These are phyloP conservation scores for Protomyces inouyei DNA, from an alignment of 1,139 yeast species.

Conservation along the genomic window DNA sequence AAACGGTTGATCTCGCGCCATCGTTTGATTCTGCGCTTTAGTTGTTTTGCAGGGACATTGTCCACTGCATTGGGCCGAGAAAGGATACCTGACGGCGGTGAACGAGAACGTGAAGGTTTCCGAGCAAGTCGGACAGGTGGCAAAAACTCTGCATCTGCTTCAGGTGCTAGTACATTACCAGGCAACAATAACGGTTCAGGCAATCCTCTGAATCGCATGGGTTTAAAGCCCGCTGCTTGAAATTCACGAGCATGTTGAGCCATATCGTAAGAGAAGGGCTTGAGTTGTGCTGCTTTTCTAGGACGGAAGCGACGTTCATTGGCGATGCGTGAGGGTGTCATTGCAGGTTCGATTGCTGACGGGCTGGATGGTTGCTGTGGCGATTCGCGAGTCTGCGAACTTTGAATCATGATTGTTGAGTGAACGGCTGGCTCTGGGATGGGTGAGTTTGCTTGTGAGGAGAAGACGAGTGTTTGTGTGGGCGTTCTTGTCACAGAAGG, in stretches of 20 bases:
- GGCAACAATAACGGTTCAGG: constrained; percentile 4
- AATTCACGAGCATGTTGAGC: constrained; percentile 22
- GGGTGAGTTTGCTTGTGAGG: not conserved
- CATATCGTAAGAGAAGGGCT: constrained; percentile 16
- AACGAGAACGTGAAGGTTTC: not conserved
- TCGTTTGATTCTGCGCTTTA: not conserved
- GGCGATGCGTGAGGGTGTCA: not conserved
- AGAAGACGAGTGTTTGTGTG: not conserved
- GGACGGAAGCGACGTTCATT: constrained; percentile 10
- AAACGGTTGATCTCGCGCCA: not conserved
- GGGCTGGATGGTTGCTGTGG: not conserved
- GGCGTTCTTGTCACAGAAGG: too few relatives aligned
- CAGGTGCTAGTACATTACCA: not conserved
- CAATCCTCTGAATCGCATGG: constrained; percentile 14
- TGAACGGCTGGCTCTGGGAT: not conserved
- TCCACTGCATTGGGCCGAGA: not conserved
- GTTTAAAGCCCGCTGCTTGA: constrained; percentile 19
- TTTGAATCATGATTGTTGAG: not conserved
- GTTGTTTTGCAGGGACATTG: not conserved
- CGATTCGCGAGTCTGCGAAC: not conserved
- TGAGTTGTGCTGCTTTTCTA: constrained; percentile 15
- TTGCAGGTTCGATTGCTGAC: not conserved
- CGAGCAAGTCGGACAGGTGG: constrained; percentile 1
- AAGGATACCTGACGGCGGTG: not conserved
- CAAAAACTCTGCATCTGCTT: not conserved